Evolutionary conservation across 2,329 filamentous ascomycete species (phyloP).

Genomic region (Exserohilum turcica): DNA sequence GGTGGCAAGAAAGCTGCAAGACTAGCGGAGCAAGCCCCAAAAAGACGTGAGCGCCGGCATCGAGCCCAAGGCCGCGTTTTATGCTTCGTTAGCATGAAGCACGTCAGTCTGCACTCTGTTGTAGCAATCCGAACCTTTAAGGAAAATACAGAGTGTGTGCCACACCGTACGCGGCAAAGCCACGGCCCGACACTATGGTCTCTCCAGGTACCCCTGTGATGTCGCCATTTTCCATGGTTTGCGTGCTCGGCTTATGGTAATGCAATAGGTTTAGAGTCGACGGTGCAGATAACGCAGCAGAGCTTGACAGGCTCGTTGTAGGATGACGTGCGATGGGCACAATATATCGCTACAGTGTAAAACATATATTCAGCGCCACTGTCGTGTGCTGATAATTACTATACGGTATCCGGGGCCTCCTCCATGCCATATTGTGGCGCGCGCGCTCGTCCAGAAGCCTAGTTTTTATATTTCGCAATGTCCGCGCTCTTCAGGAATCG

Average conservation of each 20-base stretch:
- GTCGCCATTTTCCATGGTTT: neutral
- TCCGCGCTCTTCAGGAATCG: neutral
- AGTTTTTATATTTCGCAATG: neutral
- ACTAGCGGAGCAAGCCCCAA: too few relatives aligned
- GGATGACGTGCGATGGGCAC: neutral
- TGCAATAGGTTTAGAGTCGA: neutral
- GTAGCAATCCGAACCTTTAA: neutral
- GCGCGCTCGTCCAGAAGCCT: neutral
- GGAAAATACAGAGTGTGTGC: neutral
- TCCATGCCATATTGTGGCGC: neutral
- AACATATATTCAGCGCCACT: neutral
- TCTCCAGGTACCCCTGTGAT: neutral
- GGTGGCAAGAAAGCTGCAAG: too few relatives aligned
- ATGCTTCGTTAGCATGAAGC: neutral
- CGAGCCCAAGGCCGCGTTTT: neutral
- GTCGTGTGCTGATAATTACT: neutral
- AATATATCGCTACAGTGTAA: neutral
- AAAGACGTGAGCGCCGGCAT: too few relatives aligned
- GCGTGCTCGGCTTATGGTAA: neutral
- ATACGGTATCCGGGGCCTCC: neutral
- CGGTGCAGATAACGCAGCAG: neutral
- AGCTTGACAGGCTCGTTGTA: neutral
- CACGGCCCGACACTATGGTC: neutral
- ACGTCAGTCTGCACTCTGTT: neutral
- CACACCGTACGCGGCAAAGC: neutral